Evolutionary conservation across 441 rosid species (phyloP).

Genomic region (Macaranga tanarius): DNA sequence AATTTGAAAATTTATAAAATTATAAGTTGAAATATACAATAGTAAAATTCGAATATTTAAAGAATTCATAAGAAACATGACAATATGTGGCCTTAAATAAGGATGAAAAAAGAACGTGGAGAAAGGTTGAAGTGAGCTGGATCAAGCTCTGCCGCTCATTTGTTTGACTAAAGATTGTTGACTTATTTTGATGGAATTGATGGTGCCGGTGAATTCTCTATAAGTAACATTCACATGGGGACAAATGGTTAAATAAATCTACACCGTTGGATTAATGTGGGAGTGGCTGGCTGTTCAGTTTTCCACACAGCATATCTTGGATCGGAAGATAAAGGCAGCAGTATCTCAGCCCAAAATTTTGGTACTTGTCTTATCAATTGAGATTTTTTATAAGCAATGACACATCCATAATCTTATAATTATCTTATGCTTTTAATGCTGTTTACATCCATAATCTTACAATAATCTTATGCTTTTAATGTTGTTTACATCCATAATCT

Average conservation of each 20-base stretch:
- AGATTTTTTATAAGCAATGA: not conserved
- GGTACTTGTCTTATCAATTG: not conserved
- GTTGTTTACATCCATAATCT: too few relatives aligned
- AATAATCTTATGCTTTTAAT: too few relatives aligned
- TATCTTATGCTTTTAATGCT: too few relatives aligned
- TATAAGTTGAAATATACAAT: not conserved
- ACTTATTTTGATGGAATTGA: constrained; percentile 11
- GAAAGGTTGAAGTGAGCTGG: constrained; percentile 7
- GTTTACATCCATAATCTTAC: too few relatives aligned
- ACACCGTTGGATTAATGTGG: not conserved
- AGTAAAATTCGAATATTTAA: too few relatives aligned
- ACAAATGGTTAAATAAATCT: constrained; percentile 1
- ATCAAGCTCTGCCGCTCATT: constrained; percentile 18
- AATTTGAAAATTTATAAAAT: too few relatives aligned
- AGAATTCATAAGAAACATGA: too few relatives aligned
- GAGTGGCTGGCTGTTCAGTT: not conserved
- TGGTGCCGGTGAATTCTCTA: constrained; percentile 1
- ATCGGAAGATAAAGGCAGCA: constrained; percentile 16
- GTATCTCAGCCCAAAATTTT: constrained; percentile 21
- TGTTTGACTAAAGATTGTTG: not conserved
- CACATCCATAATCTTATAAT: too few relatives aligned
- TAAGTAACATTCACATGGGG: constrained; percentile 18
- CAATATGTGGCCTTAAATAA: not conserved
- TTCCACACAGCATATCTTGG: constrained; percentile 25
- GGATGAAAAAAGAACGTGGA: not conserved